These are phyloP conservation scores for Dothistroma pini DNA, from an alignment of 2,329 filamentous ascomycete species.

Conservation along the genomic window DNA sequence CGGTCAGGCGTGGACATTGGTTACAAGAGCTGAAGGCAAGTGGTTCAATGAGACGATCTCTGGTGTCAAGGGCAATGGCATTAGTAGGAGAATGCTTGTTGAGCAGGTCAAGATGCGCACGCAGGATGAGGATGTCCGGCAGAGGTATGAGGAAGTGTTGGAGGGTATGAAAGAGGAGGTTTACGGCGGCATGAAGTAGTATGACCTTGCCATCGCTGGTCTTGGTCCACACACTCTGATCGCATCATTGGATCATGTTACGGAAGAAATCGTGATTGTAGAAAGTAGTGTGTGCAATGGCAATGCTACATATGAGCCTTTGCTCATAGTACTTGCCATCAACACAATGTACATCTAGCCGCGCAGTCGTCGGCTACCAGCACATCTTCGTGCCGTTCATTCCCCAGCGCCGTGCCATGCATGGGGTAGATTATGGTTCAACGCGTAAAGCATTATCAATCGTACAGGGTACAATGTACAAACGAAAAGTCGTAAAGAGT, in stretches of 20 bases:
- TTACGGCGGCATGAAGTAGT: constrained; percentile 12
- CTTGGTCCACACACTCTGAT: background rate
- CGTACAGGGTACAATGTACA: background rate
- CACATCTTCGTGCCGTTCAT: background rate
- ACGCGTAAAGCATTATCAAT: background rate
- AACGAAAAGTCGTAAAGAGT: background rate
- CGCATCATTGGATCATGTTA: background rate
- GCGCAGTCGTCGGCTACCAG: no score
- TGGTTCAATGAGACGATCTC: constrained; percentile 63
- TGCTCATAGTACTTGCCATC: background rate
- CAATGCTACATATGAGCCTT: background rate
- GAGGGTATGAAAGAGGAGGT: constrained; percentile 62
- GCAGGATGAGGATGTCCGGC: constrained; percentile 30
- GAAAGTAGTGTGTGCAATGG: background rate
- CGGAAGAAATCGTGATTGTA: background rate
- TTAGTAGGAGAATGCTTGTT: constrained; percentile 55
- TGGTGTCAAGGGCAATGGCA: constrained; percentile 60
- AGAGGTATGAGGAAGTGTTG: constrained; percentile 53
- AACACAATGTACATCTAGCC: no score
- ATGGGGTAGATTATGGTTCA: background rate
- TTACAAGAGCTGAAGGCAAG: constrained; percentile 74
- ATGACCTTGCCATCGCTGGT: background rate
- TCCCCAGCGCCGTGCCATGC: background rate
- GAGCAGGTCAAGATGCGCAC: constrained; percentile 35
- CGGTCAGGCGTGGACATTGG: constrained; percentile 82